Conservation (phyloP, 129 eudicot genomes). For the Solidago caesia region DNA sequence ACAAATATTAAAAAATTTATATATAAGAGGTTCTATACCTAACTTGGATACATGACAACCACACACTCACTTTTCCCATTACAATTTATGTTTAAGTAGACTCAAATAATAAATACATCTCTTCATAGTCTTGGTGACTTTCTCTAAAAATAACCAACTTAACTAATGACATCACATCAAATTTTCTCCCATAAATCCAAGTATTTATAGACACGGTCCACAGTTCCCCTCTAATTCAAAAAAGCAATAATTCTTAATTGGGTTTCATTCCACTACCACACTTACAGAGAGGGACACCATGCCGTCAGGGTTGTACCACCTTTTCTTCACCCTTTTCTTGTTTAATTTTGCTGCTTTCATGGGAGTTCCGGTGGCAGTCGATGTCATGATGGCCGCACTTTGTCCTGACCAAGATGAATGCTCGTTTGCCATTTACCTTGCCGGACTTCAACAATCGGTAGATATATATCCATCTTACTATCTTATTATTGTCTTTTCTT, state of each 20-base stretch:
- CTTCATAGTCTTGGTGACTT: too few relatives aligned
- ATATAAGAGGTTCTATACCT: too few relatives aligned
- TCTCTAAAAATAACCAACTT: background rate
- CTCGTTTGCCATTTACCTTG: conserved; percentile 49
- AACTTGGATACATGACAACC: too few relatives aligned
- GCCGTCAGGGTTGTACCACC: conserved; percentile 37
- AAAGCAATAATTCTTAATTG: conserved; percentile 17
- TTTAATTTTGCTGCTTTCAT: conserved; percentile 36
- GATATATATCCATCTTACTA: too few relatives aligned
- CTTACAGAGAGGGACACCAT: too few relatives aligned
- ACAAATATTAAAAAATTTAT: too few relatives aligned
- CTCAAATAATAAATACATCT: too few relatives aligned
- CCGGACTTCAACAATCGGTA: conserved; percentile 30
- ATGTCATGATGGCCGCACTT: conserved; percentile 49
- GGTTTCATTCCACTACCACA: too few relatives aligned
- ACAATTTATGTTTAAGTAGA: too few relatives aligned
- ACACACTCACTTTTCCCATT: too few relatives aligned
- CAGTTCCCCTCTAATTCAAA: background rate
- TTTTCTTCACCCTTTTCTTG: conserved; percentile 46
- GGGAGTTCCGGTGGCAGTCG: conserved; percentile 52
- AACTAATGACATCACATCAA: background rate
- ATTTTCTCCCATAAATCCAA: conserved; percentile 7
- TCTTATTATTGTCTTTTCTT: too few relatives aligned
- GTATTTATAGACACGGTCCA: conserved; percentile 15
- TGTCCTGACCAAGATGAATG: conserved; percentile 56